Evolutionary conservation across 2,329 filamentous ascomycete species (phyloP).

Genomic region (Mycosphaerella arachidis): DNA sequence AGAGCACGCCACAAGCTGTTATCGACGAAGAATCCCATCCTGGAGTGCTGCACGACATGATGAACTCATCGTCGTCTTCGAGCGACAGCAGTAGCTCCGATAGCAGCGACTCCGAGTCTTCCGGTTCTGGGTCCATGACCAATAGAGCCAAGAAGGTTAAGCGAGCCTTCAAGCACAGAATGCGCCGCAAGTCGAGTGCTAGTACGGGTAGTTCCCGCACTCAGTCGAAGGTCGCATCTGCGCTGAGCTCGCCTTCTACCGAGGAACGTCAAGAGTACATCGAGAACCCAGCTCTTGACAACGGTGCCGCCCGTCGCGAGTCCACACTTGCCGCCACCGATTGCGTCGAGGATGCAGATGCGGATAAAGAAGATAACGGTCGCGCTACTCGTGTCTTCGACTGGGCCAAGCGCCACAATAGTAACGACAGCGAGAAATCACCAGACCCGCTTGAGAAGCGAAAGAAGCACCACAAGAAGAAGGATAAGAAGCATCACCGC

Average conservation of each 20-base stretch:
- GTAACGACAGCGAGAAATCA: conserved; percentile 14
- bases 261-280: conserved; percentile 37
- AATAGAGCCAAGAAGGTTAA: conserved; percentile 69
- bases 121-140: conserved; percentile 52
- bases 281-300: conserved; percentile 30
- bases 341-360: conserved; percentile 56
- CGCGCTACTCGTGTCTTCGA: conserved; percentile 15
- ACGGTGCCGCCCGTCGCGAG: conserved; percentile 31
- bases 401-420: conserved; percentile 25
- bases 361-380: conserved; percentile 41
- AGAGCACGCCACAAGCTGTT: conserved; percentile 85
- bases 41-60: conserved; percentile 74
- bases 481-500: conserved; percentile 45
- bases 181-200: conserved; percentile 71
- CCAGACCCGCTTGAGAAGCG: conserved; percentile 33
- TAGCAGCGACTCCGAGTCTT: conserved; percentile 61
- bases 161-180: conserved; percentile 65
- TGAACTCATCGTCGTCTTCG: conserved; percentile 64
- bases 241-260: conserved; percentile 42
- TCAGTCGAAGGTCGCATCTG: conserved; percentile 35
- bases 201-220: conserved; percentile 63
- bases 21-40: conserved; percentile 89
- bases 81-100: conserved; percentile 45
- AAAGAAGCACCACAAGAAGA: conserved; percentile 43
- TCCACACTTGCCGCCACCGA: conserved; percentile 40